Evolutionary conservation across 73 alveolate species (phyloP).

Genomic region (Paramecium sonneborni): DNA sequence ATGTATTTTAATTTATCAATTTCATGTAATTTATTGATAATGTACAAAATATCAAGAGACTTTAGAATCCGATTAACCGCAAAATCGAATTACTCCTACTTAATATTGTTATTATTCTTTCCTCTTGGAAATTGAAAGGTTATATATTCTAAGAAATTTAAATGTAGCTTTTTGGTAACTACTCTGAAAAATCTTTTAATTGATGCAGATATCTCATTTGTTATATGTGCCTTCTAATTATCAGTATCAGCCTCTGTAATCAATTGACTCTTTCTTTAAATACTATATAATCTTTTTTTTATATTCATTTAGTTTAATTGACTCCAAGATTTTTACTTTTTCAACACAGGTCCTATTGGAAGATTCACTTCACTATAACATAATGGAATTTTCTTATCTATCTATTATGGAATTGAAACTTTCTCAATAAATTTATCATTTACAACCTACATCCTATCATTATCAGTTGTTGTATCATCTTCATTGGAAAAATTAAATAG

Average conservation of each 20-base stretch:
- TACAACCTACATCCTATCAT: background rate
- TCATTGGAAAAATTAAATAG: slow-evolving; percentile 10
- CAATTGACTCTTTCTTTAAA: background rate
- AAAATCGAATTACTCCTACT: background rate
- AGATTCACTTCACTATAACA: background rate
- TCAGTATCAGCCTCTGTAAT: slow-evolving; percentile 33
- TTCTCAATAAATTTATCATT: background rate
- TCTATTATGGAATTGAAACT: background rate
- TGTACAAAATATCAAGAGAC: slow-evolving; percentile 54
- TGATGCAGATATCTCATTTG: background rate
- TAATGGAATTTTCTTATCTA: slow-evolving; percentile 4
- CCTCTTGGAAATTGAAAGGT: slow-evolving; percentile 1
- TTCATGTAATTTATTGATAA: slow-evolving; percentile 54
- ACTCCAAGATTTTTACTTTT: background rate
- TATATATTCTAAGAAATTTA: slow-evolving; percentile 16
- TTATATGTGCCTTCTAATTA: slow-evolving; percentile 5
- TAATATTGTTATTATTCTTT: background rate
- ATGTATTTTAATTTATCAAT: slow-evolving; percentile 51
- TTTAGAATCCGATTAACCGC: background rate
- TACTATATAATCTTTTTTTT: background rate
- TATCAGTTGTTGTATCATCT: background rate
- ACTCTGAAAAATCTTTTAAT: background rate
- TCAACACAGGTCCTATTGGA: background rate
- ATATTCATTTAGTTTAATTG: background rate
- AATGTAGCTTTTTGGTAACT: background rate